Base-by-base conservation (phyloP, 2,329 filamentous ascomycete species). In the Alternaria gansuensis region DNA sequence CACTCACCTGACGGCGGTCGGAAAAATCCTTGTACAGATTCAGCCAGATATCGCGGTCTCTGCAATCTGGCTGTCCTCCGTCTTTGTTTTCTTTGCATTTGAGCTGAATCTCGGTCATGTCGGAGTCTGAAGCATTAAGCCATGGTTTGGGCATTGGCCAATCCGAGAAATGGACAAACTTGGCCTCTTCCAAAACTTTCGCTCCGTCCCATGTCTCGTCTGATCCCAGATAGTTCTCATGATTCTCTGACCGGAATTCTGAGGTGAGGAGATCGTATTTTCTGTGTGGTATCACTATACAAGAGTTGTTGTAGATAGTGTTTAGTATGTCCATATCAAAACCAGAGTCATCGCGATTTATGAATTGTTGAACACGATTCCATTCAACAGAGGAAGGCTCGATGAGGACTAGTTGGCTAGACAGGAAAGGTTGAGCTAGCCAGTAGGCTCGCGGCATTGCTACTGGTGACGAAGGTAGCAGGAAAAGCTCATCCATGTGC, bases 391-490 rank as follows among this genome's bases (percentile, higher is more conserved):
- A 17, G 17, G 83, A 86, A 0, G 88, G 88, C 49, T 86, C 78
- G 49, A 89, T 75, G 4, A 90, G 81, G 63, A 89, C 79, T 28
- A 89, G 63, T 21, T 86, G 81, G 3, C 84, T 86, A 0, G 85
- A 85, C 4, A 90, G 79, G 48, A 57, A 65, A 29, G 51, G 54
- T 3, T 59, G 50, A 0, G 84, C 83, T 3, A 84, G 78, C 88
- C 88, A 91, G 72, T 91, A 90, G 2, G 88, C 89, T n/a, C 86
- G 83, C 0, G 88, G 87, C 83, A 90, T 87, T 1, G 88, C 87
- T 2, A 88, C 81, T 0, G 83, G 78, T 0, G 82, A 79, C 0
- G 79, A 73, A 0, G 88, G 88, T 0, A 88, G 76, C 24, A 88
- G 81, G 73, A 91, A 91, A 0, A 90, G 80, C 48, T 90, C 87